Evolutionary conservation across 352 stramenopile genomes (phyloP), one percentile per base, ranked within the genome.

Genomic region (Globisporangium polare): DNA sequence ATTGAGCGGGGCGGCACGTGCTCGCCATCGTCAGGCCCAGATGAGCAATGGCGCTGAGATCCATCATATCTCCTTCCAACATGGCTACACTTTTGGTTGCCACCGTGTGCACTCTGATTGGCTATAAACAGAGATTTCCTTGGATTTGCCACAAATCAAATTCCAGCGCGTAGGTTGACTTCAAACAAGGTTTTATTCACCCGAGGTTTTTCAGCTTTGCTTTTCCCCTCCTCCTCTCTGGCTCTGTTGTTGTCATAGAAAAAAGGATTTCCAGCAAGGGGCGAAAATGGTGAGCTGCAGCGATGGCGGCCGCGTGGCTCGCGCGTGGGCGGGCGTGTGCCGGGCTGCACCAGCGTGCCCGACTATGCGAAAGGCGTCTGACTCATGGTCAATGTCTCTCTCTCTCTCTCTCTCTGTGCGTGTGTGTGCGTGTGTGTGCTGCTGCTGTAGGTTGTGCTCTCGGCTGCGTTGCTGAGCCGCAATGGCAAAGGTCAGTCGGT

Each of bases 381-480:
- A 49, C 29, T 33, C 29, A 33, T 33, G 29, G 3, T 7, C 31
- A 33, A 10, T 52, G 20, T 57, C 20, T 60, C 22, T 66, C 6
- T 51, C 3, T 47, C 26, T 18, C 5, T 9, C 9, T 58, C 17
- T 60, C 9, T 8, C 20, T 46, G 41, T n/a, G n/a, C n/a, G n/a
- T n/a, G n/a, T n/a, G n/a, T n/a, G n/a, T n/a, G n/a, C n/a, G n/a
- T n/a, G n/a, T n/a, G n/a, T n/a, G n/a, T 20, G 37, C 22, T 54
- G 47, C 22, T 22, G 4, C 2, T 45, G 20, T 73, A 96, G 97
- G 97, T 99, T 64, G 95, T 99, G 71, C 87, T 99, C 39, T 98
- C 92, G 46, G 93, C 94, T 60, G 92, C 95, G 45, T 89, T 99
- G 57, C 83, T 97, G 65, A 97, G 94, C 47, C 88, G 96, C 77